Percentiles rank a stretch among this genome's conserved stretches.
phyloP scores from a whole-genome alignment of 2,329 filamentous ascomycete species.

The Knufia fluminis region DNA sequence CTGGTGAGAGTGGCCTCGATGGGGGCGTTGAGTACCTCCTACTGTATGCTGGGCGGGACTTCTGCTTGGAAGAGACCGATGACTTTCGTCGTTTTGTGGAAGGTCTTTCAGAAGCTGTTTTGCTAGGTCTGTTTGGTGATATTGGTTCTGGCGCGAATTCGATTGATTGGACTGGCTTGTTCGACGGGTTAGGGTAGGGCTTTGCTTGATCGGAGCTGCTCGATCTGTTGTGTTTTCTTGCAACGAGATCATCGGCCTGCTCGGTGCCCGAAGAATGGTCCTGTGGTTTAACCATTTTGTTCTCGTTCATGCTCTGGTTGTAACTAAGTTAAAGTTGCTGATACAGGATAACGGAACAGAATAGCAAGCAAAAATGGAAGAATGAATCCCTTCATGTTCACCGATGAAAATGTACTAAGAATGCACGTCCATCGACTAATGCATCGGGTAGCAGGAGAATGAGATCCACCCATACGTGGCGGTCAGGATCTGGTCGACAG shows the following conservation, averaged over 20 bases:
- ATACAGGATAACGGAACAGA: neutral
- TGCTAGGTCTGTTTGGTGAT: neutral
- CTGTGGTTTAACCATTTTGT: slow-evolving; percentile 1
- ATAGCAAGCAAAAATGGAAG: neutral
- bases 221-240: neutral
- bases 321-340: neutral
- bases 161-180: neutral
- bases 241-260: neutral
- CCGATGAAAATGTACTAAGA: slow-evolving; percentile 2
- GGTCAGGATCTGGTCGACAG: neutral
- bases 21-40: slow-evolving; percentile 9
- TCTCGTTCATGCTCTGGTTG: neutral
- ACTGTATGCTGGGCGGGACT: slow-evolving; percentile 3
- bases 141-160: neutral
- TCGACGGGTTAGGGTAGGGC: neutral
- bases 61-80: slow-evolving; percentile 3
- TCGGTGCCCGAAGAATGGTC: neutral
- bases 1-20: slow-evolving; percentile 4
- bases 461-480: slow-evolving; percentile 5
- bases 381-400: neutral
- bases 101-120: neutral
- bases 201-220: slow-evolving; percentile 1
- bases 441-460: slow-evolving; percentile 3
- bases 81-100: neutral
- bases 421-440: neutral